Evolutionary conservation across 2,329 filamentous ascomycete species (phyloP).

Genomic region (Nectriaceae sp.): DNA sequence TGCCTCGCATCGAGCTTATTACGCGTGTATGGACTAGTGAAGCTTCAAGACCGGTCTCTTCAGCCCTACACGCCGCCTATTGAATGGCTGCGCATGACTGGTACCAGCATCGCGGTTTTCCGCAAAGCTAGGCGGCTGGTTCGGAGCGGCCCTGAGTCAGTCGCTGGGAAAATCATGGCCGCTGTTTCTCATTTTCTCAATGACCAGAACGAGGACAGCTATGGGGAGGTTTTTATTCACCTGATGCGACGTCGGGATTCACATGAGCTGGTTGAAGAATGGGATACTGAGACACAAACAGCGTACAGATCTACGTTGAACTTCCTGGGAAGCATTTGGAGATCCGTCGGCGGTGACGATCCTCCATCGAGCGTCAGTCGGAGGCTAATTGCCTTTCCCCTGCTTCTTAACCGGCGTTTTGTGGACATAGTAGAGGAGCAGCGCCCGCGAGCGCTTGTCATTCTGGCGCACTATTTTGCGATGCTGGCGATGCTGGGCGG

Average conservation of each 20-base stretch:
- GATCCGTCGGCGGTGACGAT: conserved; percentile 9
- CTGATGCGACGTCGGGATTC: conserved; percentile 11
- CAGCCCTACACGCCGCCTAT: conserved; percentile 20
- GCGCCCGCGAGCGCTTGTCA: conserved; percentile 22
- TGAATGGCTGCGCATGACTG: conserved; percentile 22
- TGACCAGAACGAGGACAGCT: conserved; percentile 3
- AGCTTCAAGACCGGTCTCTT: conserved; percentile 17
- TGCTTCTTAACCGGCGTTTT: conserved; percentile 19
- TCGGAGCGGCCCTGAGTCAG: conserved; percentile 6
- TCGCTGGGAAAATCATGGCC: conserved; percentile 9
- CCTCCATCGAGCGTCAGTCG: conserved; percentile 6
- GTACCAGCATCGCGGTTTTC: conserved; percentile 19
- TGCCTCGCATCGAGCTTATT: conserved; percentile 19
- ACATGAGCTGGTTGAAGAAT: conserved; percentile 14
- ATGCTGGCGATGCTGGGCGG: conserved; percentile 13
- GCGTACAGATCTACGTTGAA: conserved; percentile 20
- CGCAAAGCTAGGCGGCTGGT: conserved; percentile 10
- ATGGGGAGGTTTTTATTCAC: conserved; percentile 8
- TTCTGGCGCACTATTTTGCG: conserved; percentile 25
- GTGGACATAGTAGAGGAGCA: conserved; percentile 19
- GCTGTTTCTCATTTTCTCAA: conserved; percentile 11
- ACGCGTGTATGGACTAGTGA: conserved; percentile 17
- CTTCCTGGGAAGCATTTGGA: conserved; percentile 20
- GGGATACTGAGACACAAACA: conserved; percentile 11
- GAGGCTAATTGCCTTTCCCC: conserved; percentile 19